Evolutionary conservation across 1,139 yeast species (phyloP), one percentile per base, ranked within the genome.

Genomic region (Yamadazyma friedrichii): DNA sequence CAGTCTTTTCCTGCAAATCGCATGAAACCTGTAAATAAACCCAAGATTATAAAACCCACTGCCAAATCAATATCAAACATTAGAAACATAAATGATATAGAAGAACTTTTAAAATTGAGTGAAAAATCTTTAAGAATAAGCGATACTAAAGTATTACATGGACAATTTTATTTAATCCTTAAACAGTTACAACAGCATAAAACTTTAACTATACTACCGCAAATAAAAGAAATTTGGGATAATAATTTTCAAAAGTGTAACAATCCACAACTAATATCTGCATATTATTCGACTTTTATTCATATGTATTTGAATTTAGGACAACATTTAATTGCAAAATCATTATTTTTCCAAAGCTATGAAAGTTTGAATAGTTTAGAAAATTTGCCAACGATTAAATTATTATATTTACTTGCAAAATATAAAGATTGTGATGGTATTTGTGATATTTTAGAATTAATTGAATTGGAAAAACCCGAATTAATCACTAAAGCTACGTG

Each of bases 271-370:
- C 13, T 37, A 8, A 15, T 12, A 22, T 1, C 29, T 2, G 17
- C 36, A 9, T 65, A 64, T 42, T 56, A 60, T 36, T 44, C 54
- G 5, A 57, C 67, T 6, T 55, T 54, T 38, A 38, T 65, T 28
- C 49, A 55, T 29, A 49, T 58, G 0, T 52, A 64, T 15, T 34
- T 65, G 5, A 62, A 62, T 33, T 44, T 61, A 2, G 49, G 48
- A 12, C 70, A 66, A 41, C 44, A 48, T 15, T 48, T 55, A 15
- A 36, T 47, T 24, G 70, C 71, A 0, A 33, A 53, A 12, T 58
- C 56, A 15, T 44, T 52, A 17, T 56, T 55, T 24, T 49, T 55
- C 16, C 31, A 35, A 8, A 39, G 52, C 42, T 28, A 35, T 41
- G 9, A 31, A 26, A 15, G 20, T 8, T 10, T 31, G 17, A 28